phyloP scores from a whole-genome alignment of 768 basidiomycete species.

The Boletus barrowsii region DNA sequence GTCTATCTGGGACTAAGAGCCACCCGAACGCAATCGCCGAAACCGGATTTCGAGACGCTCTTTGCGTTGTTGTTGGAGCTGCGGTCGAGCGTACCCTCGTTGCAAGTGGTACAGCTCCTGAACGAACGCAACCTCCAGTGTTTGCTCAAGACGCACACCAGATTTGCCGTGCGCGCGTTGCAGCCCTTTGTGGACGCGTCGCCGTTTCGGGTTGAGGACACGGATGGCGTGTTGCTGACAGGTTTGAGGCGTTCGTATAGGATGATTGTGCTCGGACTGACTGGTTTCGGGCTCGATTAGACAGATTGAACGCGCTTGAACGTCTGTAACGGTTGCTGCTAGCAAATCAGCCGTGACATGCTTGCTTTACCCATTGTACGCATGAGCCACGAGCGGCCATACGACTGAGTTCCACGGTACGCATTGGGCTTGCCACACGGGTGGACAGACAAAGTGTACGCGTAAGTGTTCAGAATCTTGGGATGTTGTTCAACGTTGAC shows the following conservation, averaged over 20 bases:
- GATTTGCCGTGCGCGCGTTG: constrained; percentile 9
- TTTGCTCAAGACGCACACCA: constrained; percentile 16
- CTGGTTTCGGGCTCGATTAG: no score
- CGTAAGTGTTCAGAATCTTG: no score
- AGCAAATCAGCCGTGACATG: not conserved
- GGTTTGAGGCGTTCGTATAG: constrained; percentile 7
- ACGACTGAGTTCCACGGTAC: no score
- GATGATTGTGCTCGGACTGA: not conserved
- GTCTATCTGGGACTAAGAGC: constrained; percentile 15
- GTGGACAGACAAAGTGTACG: no score
- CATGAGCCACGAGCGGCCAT: no score
- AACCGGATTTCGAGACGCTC: not conserved
- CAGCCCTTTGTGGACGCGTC: not conserved
- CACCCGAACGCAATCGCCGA: not conserved
- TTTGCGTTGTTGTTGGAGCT: constrained; percentile 15
- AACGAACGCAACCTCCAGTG: constrained; percentile 13
- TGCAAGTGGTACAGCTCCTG: constrained; percentile 21
- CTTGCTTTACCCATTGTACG: not conserved
- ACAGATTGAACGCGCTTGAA: not conserved
- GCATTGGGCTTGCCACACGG: no score
- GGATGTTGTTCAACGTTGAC: no score
- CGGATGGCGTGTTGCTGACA: constrained; percentile 17
- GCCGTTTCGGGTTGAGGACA: constrained; percentile 24
- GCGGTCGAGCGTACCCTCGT: constrained; percentile 10
- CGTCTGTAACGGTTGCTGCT: not conserved